A percentile compares a stretch with the other conserved stretches of the same genome.
These are phyloP conservation scores for Verticillium zaregamsianum DNA, from an alignment of 2,329 filamentous ascomycete genomes.

Conservation along the genomic window DNA sequence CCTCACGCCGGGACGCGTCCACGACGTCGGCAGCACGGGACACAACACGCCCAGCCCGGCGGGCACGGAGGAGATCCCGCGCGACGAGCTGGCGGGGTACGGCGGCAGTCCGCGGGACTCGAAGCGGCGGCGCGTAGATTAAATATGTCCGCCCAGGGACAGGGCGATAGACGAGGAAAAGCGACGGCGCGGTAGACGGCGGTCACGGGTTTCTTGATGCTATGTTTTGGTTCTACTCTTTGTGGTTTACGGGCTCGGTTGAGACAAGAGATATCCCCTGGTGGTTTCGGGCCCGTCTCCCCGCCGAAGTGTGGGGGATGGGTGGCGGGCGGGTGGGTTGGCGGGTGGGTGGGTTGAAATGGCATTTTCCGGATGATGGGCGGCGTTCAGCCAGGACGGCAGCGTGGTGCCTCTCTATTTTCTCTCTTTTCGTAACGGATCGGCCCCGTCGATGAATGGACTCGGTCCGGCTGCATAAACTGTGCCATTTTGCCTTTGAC, in stretches of 20 bases:
- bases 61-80: constrained; percentile 46
- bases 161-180: too few relatives aligned
- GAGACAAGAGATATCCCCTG: not conserved
- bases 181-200: too few relatives aligned
- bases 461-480: too few relatives aligned
- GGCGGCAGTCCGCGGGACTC: constrained; percentile 20
- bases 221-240: not conserved
- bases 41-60: constrained; percentile 39
- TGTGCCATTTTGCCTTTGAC: too few relatives aligned
- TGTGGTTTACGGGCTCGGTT: not conserved
- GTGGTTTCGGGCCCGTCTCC: not conserved
- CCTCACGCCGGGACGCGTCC: constrained; percentile 8
- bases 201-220: too few relatives aligned
- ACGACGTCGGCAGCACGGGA: constrained; percentile 7
- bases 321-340: not conserved
- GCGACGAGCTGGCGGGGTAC: constrained; percentile 32
- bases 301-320: not conserved
- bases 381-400: not conserved
- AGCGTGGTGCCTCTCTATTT: not conserved
- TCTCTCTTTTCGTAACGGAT: not conserved
- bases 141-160: not conserved
- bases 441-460: too few relatives aligned
- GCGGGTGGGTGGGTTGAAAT: not conserved
- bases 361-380: not conserved
- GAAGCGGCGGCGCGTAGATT: constrained; percentile 35